Conservation (phyloP, 257 asterid genomes). For the Leptodermis oblonga region DNA sequence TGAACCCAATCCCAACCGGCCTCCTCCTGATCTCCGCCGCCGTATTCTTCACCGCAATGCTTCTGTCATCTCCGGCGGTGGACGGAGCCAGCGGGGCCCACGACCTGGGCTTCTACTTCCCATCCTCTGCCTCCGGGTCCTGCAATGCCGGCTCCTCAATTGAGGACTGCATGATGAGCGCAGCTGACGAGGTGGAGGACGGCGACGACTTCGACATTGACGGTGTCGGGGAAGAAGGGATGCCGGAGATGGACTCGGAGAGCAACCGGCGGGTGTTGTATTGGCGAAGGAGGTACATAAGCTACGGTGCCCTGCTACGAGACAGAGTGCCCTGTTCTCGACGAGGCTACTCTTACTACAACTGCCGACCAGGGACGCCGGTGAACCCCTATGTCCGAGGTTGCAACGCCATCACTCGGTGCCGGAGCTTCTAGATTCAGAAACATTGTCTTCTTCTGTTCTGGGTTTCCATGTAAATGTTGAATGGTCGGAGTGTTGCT, state of each 20-base stretch:
- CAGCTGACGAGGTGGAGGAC: neutral
- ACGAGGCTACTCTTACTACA: conserved; percentile 42
- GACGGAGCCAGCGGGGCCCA: neutral
- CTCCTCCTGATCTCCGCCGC: conserved; percentile 11
- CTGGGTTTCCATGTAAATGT: neutral
- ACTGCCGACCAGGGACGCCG: conserved; percentile 39
- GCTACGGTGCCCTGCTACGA: conserved; percentile 29
- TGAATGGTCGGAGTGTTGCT: neutral
- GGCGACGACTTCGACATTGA: neutral
- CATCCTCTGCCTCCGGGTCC: neutral
- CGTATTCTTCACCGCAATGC: neutral
- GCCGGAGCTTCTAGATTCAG: conserved; percentile 26
- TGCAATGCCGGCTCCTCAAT: conserved; percentile 19
- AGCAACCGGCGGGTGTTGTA: conserved; percentile 26
- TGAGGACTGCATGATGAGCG: conserved; percentile 23
- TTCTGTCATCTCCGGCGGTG: neutral
- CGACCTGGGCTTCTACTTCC: conserved; percentile 6
- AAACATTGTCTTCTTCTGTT: neutral
- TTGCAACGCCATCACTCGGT: conserved; percentile 38
- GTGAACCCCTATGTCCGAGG: conserved; percentile 40
- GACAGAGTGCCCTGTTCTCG: conserved; percentile 32
- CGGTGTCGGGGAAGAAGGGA: neutral
- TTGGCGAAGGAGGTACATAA: conserved; percentile 27
- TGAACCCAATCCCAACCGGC: neutral
- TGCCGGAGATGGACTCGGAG: conserved; percentile 26